A percentile compares a stretch with the other conserved stretches of the same genome.
Evolutionary conservation across 169 alveolate species (phyloP).

Genomic region (Eimeria acervulina): DNA sequence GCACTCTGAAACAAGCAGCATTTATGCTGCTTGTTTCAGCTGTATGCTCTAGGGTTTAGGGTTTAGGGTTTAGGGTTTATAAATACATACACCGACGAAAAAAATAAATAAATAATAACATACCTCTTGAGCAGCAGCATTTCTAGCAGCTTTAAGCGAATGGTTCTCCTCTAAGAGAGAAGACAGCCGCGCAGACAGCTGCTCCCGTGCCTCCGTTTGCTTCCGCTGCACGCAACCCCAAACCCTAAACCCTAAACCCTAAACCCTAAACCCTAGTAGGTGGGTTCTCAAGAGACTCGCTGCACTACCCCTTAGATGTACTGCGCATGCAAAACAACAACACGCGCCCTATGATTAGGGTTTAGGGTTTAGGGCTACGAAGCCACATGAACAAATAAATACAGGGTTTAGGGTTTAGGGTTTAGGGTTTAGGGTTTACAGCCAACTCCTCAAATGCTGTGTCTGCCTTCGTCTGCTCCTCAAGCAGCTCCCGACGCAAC

Average conservation of each 20-base stretch:
- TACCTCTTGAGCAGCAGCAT: not conserved
- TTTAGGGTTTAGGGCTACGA: not conserved
- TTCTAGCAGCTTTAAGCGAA: not conserved
- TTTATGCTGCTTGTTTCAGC: no score
- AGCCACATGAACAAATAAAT: not conserved
- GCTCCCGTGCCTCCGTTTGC: conserved; percentile 23
- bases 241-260: conserved; percentile 71
- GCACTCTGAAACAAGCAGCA: no score
- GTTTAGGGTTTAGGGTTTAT: conserved; percentile 20
- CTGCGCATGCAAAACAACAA: not conserved
- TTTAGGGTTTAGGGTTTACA: conserved; percentile 61
- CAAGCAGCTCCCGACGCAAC: conserved; percentile 62
- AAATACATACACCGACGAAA: not conserved
- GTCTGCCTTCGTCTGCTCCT: conserved; percentile 57
- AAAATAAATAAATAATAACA: not conserved
- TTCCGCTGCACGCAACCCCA: conserved; percentile 51
- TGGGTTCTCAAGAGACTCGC: not conserved
- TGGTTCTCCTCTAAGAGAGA: not conserved
- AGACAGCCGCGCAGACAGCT: not conserved
- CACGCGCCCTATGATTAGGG: no score
- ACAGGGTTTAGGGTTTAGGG: conserved; percentile 50
- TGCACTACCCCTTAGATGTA: not conserved
- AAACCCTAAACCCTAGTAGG: conserved; percentile 27
- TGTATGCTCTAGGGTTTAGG: not conserved
- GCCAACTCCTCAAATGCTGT: conserved; percentile 44